Conservation (phyloP, 345 rosid genomes). For the Ceriops decandra region DNA sequence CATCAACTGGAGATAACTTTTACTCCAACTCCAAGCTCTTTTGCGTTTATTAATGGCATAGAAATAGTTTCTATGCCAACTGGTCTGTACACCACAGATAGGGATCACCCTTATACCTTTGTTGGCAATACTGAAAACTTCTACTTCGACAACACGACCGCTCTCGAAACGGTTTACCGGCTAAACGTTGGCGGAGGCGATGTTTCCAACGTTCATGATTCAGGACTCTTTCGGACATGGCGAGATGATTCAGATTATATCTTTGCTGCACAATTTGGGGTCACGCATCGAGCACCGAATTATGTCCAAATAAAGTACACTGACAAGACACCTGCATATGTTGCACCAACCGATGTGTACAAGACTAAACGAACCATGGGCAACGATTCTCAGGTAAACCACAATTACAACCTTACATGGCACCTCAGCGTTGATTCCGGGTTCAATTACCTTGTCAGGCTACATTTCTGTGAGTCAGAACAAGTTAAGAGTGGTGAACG, state of each 20-base stretch:
- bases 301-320: slow-evolving; percentile 14
- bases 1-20: slow-evolving; percentile 21
- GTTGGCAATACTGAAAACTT: neutral
- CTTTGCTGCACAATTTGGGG: neutral
- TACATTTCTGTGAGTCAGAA: slow-evolving; percentile 28
- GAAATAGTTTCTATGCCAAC: slow-evolving; percentile 39
- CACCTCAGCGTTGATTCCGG: slow-evolving; percentile 25
- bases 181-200: slow-evolving; percentile 24
- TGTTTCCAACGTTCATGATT: neutral
- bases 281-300: neutral
- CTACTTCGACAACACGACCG: neutral
- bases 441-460: slow-evolving; percentile 24
- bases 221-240: slow-evolving; percentile 36
- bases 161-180: slow-evolving; percentile 23
- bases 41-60: slow-evolving; percentile 40
- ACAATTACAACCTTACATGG: slow-evolving; percentile 33
- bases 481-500: neutral
- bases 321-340: slow-evolving; percentile 13
- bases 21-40: slow-evolving; percentile 22
- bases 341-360: slow-evolving; percentile 32
- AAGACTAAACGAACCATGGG: slow-evolving; percentile 25
- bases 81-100: slow-evolving; percentile 5
- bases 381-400: neutral
- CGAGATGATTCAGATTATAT: neutral
- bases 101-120: neutral